Base-by-base conservation (phyloP, 2,329 filamentous ascomycete species). In the Dryadomyces sulphureus region DNA sequence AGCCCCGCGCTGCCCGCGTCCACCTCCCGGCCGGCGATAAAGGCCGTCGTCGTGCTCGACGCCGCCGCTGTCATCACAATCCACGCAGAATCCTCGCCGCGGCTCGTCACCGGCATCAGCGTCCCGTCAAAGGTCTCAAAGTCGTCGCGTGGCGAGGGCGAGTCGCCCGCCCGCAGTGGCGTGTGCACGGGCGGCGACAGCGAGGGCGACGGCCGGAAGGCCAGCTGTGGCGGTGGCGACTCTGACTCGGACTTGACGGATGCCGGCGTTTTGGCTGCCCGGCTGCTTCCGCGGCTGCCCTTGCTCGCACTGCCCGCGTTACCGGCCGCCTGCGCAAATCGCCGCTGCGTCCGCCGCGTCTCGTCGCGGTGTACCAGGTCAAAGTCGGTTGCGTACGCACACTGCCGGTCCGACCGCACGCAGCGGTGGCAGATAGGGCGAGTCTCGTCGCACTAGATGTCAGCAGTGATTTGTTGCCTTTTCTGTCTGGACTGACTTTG, bases 341-440 rank as follows among this genome's bases (percentile, higher is more conserved):
- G 43, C 2, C 39, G 47, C 14, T 43, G 35, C 4, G 43, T 49
- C 8, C 43, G 35, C 2, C 39, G 12, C 4, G 47, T 49, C 36
- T 49, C 35, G 14, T 49, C 47, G 14, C 47, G 47, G 30, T 49
- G 47, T 25, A 49, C 44, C 7, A 45, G 43, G 39, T 49, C 47
- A 9, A 49, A 49, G 7, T 49, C 47, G 17, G 44, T 46, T 9
- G 47, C 47, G 34, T 49, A 49, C 20, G 40, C 44, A 24, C 47
- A 49, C 27, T 46, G 34, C 1, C 47, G 47, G 2, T 30, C 43
- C 2, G 47, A 49, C 7, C 47, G 47, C 27, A 40, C 32, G 30
- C 47, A 49, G 25, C 47, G 47, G 11, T 49, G 32, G 32, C 47
- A 49, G n/a, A 43, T 21, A 5, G 47, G 47, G 3, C 41, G 43